Evolutionary conservation across 2,329 filamentous ascomycete genomes (phyloP), one percentile per base, ranked within the genome.

Genomic region (Microcyclosporella mali): DNA sequence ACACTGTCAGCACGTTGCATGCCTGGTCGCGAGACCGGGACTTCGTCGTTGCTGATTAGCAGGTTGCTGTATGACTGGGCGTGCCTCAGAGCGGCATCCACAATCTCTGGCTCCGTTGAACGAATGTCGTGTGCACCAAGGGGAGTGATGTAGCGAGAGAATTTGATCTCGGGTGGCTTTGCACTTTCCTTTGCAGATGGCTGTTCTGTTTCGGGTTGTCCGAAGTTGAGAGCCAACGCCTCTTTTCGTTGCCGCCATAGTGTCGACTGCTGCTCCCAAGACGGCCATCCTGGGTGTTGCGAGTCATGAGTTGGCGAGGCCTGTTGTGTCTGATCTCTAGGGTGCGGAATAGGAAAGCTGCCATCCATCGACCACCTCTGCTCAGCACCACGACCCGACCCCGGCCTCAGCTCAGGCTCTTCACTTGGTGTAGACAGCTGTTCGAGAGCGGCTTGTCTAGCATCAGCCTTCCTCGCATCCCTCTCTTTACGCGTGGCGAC

Each of bases 121-220:
- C 49, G 41, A 3, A 45, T 53, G 21, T 47, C 48, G 27, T 58
- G 55, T 3, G 50, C 40, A 16, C 36, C 43, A 7, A 52, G 38
- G 1, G 59, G 58, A 4, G 62, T 64, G 37, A 62, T 55, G 43
- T 63, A 61, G 3, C 60, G 53, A 12, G 60, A 61, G 7, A 64
- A 55, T 1, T 62, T 51, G n/a, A 64, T 62, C 8, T 53, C 46
- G 8, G 61, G 60, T 4, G 57, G 55, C 11, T 49, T 35, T 6
- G 8, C 10, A 16, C 9, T 17, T 11, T 10, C 32, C 40, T 4
- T 37, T 17, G 11, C 27, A 16, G 19, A 8, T 38, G 21, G 27
- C 25, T 6, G 40, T n/a, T n/a, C n/a, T n/a, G n/a, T n/a, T n/a
- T n/a, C n/a, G 37, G 25, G 40, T 36, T 34, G 33, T 18, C 33